These are phyloP conservation scores for Phytophthora multivora DNA, from an alignment of 352 stramenopile species.

Conservation along the genomic window DNA sequence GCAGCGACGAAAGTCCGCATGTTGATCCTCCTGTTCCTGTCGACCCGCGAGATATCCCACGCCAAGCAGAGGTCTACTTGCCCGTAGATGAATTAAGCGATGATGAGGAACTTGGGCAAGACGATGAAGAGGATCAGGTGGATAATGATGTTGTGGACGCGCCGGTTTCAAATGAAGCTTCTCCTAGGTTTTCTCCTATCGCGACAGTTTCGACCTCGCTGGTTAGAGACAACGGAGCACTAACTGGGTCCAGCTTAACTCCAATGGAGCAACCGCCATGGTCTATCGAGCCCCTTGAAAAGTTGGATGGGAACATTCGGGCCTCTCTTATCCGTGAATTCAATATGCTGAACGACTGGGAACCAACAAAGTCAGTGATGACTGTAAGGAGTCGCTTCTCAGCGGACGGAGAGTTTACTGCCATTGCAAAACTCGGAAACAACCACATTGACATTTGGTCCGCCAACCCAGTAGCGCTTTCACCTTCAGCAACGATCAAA, in stretches of 20 bases:
- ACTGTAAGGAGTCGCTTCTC: conserved; percentile 43
- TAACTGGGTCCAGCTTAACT: conserved; percentile 14
- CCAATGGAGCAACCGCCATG: conserved; percentile 14
- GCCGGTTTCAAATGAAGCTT: conserved; percentile 5
- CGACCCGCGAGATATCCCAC: conserved; percentile 34
- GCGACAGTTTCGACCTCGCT: conserved; percentile 3
- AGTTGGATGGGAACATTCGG: conserved; percentile 2
- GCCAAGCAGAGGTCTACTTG: conserved; percentile 38
- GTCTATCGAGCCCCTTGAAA: conserved; percentile 9
- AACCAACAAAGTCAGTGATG: conserved; percentile 36
- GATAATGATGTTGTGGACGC: conserved; percentile 9
- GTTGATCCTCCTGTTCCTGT: conserved; percentile 12
- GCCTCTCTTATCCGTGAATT: conserved; percentile 45
- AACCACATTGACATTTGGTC: conserved; percentile 52
- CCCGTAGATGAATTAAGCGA: conserved; percentile 37
- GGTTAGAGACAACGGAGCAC: not conserved
- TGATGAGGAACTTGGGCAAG: conserved; percentile 13
- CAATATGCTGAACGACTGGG: conserved; percentile 45
- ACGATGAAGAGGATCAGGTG: conserved; percentile 23
- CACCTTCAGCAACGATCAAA: conserved; percentile 31
- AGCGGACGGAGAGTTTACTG: conserved; percentile 41
- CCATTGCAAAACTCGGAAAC: conserved; percentile 42
- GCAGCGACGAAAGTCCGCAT: conserved; percentile 21
- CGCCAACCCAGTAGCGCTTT: conserved; percentile 30
- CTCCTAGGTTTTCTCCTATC: conserved; percentile 38